These are phyloP conservation scores for Amaranthus tricolor DNA, from an alignment of 179 eudicot species.

Conservation along the genomic window DNA sequence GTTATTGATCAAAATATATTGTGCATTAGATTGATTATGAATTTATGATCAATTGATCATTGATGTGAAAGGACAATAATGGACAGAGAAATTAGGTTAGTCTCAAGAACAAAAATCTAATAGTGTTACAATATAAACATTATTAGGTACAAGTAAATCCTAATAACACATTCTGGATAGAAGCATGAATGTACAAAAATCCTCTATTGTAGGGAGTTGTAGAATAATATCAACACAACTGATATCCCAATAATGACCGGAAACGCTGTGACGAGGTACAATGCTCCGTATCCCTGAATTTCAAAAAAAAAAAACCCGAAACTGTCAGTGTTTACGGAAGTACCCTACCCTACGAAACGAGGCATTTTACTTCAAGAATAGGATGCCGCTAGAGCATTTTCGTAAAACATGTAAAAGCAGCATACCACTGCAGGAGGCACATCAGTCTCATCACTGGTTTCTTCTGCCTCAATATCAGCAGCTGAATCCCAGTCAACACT, in stretches of 20 bases:
- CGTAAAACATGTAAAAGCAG: slow-evolving; percentile 12
- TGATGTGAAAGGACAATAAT: too few relatives aligned
- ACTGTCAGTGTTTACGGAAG: background rate
- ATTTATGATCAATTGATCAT: too few relatives aligned
- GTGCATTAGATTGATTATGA: too few relatives aligned
- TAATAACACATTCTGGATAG: background rate
- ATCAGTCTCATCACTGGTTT: slow-evolving; percentile 44
- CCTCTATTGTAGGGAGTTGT: slow-evolving; percentile 71
- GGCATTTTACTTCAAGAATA: background rate
- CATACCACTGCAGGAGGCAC: slow-evolving; percentile 73
- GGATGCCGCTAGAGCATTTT: slow-evolving; percentile 1
- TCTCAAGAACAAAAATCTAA: too few relatives aligned
- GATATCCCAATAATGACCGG: slow-evolving; percentile 86
- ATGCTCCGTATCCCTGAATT: slow-evolving; percentile 87
- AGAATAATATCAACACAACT: slow-evolving; percentile 82
- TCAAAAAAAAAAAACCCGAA: background rate
- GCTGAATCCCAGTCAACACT: slow-evolving; percentile 94
- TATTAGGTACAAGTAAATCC: too few relatives aligned
- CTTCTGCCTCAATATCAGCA: slow-evolving; percentile 69
- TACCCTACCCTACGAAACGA: slow-evolving; percentile 18
- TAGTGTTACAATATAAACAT: too few relatives aligned
- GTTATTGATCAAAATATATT: too few relatives aligned
- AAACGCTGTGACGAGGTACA: slow-evolving; percentile 81
- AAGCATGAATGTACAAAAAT: background rate
- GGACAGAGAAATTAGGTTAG: too few relatives aligned